Evolutionary conservation across 306 rosid genomes (phyloP).

Genomic region (Erythrophleum fordii): DNA sequence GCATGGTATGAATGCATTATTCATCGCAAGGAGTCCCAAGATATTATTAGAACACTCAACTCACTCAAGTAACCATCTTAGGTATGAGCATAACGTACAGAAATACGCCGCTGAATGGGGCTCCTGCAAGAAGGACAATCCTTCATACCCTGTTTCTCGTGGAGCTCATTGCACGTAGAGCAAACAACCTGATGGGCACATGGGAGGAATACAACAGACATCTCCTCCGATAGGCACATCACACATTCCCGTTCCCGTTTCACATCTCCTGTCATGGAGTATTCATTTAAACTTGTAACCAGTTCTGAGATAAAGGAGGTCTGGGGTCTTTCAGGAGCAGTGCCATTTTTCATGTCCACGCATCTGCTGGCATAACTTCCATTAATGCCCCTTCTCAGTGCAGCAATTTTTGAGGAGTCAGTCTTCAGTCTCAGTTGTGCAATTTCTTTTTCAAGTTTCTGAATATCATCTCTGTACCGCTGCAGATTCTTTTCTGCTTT

Average conservation of each 20-base stretch:
- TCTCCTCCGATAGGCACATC: conserved; percentile 93
- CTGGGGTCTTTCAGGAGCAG: conserved; percentile 41
- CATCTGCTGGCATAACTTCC: conserved; percentile 65
- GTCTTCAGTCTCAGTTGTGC: conserved; percentile 69
- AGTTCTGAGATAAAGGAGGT: conserved; percentile 49
- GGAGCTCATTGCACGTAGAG: conserved; percentile 84
- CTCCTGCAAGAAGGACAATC: conserved; percentile 92
- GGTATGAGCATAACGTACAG: conserved; percentile 61
- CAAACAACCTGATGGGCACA: conserved; percentile 94
- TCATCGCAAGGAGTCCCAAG: conserved; percentile 57
- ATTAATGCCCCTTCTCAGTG: conserved; percentile 71
- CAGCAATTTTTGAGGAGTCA: conserved; percentile 82
- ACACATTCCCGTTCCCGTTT: conserved; percentile 86
- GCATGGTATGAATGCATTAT: conserved; percentile 51
- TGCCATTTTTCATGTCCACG: conserved; percentile 44
- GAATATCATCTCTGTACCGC: conserved; percentile 72
- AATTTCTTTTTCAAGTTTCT: conserved; percentile 74
- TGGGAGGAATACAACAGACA: conserved; percentile 81
- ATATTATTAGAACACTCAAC: conserved; percentile 57
- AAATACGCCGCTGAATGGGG: conserved; percentile 74
- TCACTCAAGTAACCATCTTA: conserved; percentile 41
- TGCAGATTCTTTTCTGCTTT: conserved; percentile 70
- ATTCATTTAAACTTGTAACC: conserved; percentile 39
- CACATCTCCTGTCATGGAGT: conserved; percentile 58
- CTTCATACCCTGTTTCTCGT: conserved; percentile 87